Evolutionary conservation across 106 monocot genomes (phyloP).

Genomic region (Amphibolis antarctica): DNA sequence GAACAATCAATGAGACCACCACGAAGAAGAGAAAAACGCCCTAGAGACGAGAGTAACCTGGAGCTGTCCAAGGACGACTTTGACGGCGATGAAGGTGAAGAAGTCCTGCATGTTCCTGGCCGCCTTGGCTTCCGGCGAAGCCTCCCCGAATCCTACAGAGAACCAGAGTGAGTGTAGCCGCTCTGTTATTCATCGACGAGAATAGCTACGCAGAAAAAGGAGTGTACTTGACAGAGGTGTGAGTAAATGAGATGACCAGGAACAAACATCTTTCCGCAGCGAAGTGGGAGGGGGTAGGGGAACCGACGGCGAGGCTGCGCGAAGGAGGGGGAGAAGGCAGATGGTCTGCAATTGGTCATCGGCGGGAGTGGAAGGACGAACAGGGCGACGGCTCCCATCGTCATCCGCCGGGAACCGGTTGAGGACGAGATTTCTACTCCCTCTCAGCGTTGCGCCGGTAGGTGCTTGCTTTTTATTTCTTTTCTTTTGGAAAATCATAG

Average conservation of each 20-base stretch:
- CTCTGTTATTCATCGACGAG: background rate
- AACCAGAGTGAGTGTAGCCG: background rate
- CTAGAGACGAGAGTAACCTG: constrained; percentile 25
- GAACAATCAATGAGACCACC: background rate
- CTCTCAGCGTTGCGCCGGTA: too few relatives aligned
- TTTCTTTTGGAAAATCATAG: too few relatives aligned
- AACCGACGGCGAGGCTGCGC: background rate
- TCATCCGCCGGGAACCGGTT: too few relatives aligned
- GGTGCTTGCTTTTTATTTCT: too few relatives aligned
- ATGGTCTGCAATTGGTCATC: background rate
- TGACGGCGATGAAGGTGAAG: constrained; percentile 74
- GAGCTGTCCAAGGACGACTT: constrained; percentile 60
- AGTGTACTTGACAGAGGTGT: background rate
- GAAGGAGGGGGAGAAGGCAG: background rate
- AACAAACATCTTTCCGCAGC: constrained; percentile 81
- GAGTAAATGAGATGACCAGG: constrained; percentile 43
- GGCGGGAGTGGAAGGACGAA: background rate
- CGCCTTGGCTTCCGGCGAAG: constrained; percentile 79
- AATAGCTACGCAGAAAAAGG: too few relatives aligned
- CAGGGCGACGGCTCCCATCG: background rate
- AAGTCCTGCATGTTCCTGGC: constrained; percentile 71
- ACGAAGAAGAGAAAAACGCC: background rate
- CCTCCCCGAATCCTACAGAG: constrained; percentile 58
- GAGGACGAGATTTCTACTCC: too few relatives aligned
- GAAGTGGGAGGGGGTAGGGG: constrained; percentile 7